Conservation (phyloP, 305 asterid genomes). For the Solanum hybrid region DNA sequence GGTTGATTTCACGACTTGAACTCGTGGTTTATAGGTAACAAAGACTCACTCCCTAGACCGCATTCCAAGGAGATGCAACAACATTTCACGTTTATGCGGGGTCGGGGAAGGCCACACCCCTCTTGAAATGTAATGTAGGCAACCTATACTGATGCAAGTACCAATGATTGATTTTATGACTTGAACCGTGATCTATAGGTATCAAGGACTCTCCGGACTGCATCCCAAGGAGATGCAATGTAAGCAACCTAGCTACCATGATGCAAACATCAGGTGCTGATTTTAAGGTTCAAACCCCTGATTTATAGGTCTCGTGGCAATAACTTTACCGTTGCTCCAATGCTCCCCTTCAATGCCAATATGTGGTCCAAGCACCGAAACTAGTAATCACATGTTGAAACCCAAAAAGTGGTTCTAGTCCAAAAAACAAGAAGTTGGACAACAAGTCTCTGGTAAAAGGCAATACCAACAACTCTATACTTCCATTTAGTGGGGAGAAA, state of each 20-base stretch:
- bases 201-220: background rate
- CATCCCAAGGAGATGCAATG: background rate
- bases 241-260: background rate
- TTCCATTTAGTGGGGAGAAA: background rate
- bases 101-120: background rate
- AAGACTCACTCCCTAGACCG: background rate
- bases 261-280: background rate
- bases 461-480: background rate
- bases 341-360: background rate
- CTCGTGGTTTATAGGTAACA: background rate
- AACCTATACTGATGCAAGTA: background rate
- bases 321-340: background rate
- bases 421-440: background rate
- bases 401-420: background rate
- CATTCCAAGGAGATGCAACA: background rate
- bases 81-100: background rate
- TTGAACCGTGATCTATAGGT: background rate
- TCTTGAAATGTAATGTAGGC: background rate
- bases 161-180: background rate
- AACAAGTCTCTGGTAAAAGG: background rate
- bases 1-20: background rate
- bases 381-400: background rate
- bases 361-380: background rate
- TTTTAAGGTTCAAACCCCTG: background rate
- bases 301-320: background rate